Conservation (phyloP, 805 yeast genomes). For the Cyberlindnera maritima region DNA sequence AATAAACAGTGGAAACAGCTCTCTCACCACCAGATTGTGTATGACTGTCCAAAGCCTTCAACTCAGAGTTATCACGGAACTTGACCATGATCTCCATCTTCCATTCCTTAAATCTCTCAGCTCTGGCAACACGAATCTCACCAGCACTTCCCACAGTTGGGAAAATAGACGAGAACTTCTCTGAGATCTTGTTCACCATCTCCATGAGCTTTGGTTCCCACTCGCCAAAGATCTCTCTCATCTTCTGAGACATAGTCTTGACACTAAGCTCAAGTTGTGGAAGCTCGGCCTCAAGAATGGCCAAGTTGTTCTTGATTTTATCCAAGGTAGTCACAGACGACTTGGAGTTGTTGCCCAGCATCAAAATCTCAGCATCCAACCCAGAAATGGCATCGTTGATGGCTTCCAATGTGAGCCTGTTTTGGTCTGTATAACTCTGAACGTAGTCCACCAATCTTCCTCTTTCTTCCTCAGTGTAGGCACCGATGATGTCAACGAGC, state of each 20-base stretch:
- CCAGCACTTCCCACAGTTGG: slow-evolving; percentile 83
- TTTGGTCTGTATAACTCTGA: slow-evolving; percentile 32
- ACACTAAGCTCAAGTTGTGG: slow-evolving; percentile 22
- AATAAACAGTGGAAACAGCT: slow-evolving; percentile 90
- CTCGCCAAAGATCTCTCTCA: slow-evolving; percentile 35
- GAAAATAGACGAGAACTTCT: slow-evolving; percentile 65
- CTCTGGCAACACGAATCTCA: slow-evolving; percentile 57
- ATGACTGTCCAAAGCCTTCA: slow-evolving; percentile 73
- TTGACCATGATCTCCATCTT: slow-evolving; percentile 77
- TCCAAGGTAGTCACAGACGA: slow-evolving; percentile 36
- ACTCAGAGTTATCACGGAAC: slow-evolving; percentile 74
- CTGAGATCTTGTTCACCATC: slow-evolving; percentile 55
- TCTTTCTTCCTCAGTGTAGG: slow-evolving; percentile 39
- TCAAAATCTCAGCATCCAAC: slow-evolving; percentile 44
- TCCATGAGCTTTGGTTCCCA: slow-evolving; percentile 66
- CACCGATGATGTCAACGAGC: slow-evolving; percentile 30
- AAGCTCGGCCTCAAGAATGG: slow-evolving; percentile 19
- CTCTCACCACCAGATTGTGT: slow-evolving; percentile 98
- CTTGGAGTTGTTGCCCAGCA: slow-evolving; percentile 35
- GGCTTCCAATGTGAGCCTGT: slow-evolving; percentile 36
- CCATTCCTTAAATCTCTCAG: slow-evolving; percentile 69
- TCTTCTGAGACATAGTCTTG: slow-evolving; percentile 25
- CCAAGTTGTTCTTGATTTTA: slow-evolving; percentile 26
- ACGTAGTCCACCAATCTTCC: slow-evolving; percentile 40
- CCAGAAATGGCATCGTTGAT: slow-evolving; percentile 40